Conservation (phyloP, 768 basidiomycete genomes). For the Cystofilobasidium bisporidii region DNA sequence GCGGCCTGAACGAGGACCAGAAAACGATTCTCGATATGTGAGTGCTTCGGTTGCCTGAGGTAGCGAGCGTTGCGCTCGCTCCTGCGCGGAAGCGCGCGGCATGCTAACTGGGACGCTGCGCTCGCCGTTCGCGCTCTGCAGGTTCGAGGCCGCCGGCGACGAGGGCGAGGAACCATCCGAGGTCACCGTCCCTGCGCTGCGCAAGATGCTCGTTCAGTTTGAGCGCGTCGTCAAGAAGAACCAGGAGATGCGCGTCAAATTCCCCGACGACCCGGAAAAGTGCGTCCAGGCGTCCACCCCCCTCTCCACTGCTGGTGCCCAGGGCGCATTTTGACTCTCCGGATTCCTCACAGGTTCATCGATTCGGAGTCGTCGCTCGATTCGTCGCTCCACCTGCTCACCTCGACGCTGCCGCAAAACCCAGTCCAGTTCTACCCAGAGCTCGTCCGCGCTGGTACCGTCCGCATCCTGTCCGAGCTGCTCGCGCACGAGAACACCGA, state of each 20-base stretch:
- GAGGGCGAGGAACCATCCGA: slow-evolving; percentile 60
- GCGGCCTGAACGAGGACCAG: slow-evolving; percentile 83
- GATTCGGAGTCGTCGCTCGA: slow-evolving; percentile 97
- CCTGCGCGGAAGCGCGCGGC: too few relatives aligned
- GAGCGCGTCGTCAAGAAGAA: slow-evolving; percentile 90
- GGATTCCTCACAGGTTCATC: slow-evolving; percentile 63
- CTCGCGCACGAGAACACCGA: slow-evolving; percentile 94
- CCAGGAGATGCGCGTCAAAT: slow-evolving; percentile 91
- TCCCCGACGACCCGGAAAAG: slow-evolving; percentile 85
- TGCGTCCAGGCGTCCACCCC: slow-evolving; percentile 38
- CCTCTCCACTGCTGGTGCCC: neutral
- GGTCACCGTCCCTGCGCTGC: slow-evolving; percentile 59
- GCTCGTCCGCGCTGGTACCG: slow-evolving; percentile 63
- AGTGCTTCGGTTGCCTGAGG: neutral
- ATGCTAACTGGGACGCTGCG: too few relatives aligned
- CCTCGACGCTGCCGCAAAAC: slow-evolving; percentile 48
- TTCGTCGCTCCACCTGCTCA: slow-evolving; percentile 73
- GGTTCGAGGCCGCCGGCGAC: slow-evolving; percentile 60
- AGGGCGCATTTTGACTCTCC: too few relatives aligned
- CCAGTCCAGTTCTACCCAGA: slow-evolving; percentile 81
- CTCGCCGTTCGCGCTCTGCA: too few relatives aligned
- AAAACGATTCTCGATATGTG: slow-evolving; percentile 80
- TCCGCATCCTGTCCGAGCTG: slow-evolving; percentile 65
- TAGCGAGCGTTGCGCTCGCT: too few relatives aligned
- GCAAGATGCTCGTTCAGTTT: slow-evolving; percentile 64